These are phyloP conservation scores for Apiospora rasikravindrae DNA, from an alignment of 2,329 filamentous ascomycete species.

Conservation along the genomic window DNA sequence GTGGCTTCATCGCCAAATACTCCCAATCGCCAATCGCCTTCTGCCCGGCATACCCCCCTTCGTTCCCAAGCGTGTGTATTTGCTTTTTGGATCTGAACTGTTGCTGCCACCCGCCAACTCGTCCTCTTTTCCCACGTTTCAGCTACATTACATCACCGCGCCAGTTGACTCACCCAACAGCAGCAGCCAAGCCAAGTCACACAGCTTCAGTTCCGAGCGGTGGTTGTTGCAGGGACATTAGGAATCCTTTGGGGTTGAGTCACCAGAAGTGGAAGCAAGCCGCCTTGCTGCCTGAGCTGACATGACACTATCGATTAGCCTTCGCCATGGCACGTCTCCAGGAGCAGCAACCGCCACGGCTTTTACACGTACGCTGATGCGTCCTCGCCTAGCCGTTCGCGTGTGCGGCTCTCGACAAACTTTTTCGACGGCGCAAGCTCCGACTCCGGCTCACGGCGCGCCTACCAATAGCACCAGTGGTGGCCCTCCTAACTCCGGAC, in stretches of 20 bases:
- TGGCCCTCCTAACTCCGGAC: conserved; percentile 3
- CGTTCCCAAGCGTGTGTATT: neutral
- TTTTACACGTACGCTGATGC: conserved; percentile 2
- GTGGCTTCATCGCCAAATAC: neutral
- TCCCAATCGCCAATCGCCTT: neutral
- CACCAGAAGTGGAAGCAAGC: neutral
- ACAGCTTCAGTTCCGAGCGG: too few species aligned
- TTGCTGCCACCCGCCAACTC: neutral
- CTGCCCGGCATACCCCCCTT: neutral
- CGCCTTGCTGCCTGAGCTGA: neutral
- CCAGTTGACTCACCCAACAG: neutral
- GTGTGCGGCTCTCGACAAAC: conserved; percentile 9
- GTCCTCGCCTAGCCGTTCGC: neutral
- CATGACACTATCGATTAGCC: conserved; percentile 18
- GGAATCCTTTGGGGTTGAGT: neutral
- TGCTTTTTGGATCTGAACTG: neutral
- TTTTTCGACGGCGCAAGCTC: conserved; percentile 12
- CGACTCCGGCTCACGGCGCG: conserved; percentile 9
- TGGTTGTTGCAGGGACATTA: neutral
- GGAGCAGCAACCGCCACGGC: neutral
- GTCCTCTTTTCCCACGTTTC: neutral
- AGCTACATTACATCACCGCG: neutral
- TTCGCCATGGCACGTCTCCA: conserved; percentile 13
- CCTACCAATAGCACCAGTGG: neutral
- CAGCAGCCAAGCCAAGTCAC: conserved; percentile 28